Conservation (phyloP, 2,329 filamentous ascomycete genomes). For the Clarireedia monteithiana region DNA sequence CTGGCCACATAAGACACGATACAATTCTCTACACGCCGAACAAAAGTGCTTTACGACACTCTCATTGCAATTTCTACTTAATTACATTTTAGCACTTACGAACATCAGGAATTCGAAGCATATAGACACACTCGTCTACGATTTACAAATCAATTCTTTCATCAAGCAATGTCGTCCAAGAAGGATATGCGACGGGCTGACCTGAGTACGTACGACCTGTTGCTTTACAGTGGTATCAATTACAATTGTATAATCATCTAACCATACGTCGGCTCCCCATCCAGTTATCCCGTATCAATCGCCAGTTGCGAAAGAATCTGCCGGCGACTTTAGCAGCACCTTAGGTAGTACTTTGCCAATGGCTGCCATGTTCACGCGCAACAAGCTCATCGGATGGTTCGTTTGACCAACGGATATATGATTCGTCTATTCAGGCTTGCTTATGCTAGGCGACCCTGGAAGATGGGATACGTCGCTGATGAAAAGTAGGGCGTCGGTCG, state of each 20-base stretch:
- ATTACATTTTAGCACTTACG: no score
- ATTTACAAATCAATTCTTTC: neutral
- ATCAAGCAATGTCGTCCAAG: slow-evolving; percentile 44
- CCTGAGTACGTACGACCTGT: slow-evolving; percentile 47
- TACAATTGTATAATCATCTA: neutral
- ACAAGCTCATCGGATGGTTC: slow-evolving; percentile 67
- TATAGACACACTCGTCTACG: neutral
- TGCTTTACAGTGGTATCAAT: no score
- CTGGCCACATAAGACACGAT: no score
- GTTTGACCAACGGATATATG: slow-evolving; percentile 18
- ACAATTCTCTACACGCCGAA: no score
- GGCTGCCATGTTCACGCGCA: slow-evolving; percentile 91
- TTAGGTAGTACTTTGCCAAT: slow-evolving; percentile 78
- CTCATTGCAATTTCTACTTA: no score
- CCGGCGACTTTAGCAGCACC: slow-evolving; percentile 64
- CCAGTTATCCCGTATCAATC: slow-evolving; percentile 84
- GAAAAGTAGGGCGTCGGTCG: slow-evolving; percentile 56
- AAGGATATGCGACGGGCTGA: slow-evolving; percentile 70
- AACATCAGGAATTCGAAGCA: no score
- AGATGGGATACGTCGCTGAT: slow-evolving; percentile 7
- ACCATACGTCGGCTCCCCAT: neutral
- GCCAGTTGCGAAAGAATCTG: slow-evolving; percentile 55
- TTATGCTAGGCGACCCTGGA: no score
- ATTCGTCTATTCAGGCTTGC: neutral
- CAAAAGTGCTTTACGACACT: no score